phyloP scores from a whole-genome alignment of 129 eudicot species.

The Erigeron canadensis region DNA sequence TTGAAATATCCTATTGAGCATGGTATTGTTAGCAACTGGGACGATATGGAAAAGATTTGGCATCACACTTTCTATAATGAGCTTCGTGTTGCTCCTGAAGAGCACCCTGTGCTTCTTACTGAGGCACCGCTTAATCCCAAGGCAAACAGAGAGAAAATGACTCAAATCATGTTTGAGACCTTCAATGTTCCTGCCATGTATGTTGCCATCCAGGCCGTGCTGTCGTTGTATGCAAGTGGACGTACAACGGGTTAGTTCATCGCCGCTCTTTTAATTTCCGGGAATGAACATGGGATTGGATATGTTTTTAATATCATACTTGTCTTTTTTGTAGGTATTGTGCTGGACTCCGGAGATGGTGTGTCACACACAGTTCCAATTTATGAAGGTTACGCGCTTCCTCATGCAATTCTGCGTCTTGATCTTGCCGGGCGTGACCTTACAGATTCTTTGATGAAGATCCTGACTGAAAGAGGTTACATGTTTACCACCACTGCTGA shows the following conservation, averaged over 20 bases:
- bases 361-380: conserved; percentile 73
- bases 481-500: conserved; percentile 88
- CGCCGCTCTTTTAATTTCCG: neutral
- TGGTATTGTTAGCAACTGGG: conserved; percentile 80
- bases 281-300: neutral
- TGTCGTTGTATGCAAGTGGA: conserved; percentile 73
- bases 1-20: conserved; percentile 69
- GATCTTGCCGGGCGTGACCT: conserved; percentile 81
- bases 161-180: conserved; percentile 66
- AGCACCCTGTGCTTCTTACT: conserved; percentile 67
- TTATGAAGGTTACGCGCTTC: conserved; percentile 73
- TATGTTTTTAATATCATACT: neutral
- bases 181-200: conserved; percentile 68
- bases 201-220: conserved; percentile 62
- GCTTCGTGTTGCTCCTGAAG: conserved; percentile 83
- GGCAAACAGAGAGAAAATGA: conserved; percentile 66
- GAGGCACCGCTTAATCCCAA: conserved; percentile 68
- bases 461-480: conserved; percentile 78
- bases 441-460: conserved; percentile 73
- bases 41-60: conserved; percentile 81
- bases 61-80: conserved; percentile 80
- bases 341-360: conserved; percentile 79
- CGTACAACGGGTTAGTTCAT: conserved; percentile 65
- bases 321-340: conserved; percentile 45
- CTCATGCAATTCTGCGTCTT: conserved; percentile 72